phyloP scores from a whole-genome alignment of 257 asterid genomes.

The Jaltomata sinuosa region DNA sequence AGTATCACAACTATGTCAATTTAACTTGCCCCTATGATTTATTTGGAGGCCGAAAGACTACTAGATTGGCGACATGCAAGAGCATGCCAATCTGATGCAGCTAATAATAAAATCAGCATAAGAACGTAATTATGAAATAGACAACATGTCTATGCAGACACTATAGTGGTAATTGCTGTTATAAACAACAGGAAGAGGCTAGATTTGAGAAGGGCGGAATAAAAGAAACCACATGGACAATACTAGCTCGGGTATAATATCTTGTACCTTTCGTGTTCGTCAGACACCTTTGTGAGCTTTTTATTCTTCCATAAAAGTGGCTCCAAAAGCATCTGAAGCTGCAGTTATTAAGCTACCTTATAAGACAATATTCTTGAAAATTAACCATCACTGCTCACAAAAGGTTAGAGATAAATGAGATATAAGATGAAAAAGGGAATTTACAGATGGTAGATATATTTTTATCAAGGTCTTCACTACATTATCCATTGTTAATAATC shows the following conservation, averaged over 20 bases:
- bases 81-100: neutral
- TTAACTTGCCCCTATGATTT: neutral
- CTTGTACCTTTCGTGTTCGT: constrained; percentile 52
- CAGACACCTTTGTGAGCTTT: constrained; percentile 21
- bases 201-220: neutral
- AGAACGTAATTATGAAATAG: neutral
- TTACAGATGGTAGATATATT: neutral
- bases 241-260: neutral
- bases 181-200: neutral
- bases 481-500: neutral
- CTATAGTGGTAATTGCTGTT: neutral
- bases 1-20: neutral
- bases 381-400: neutral
- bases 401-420: neutral
- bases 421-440: neutral
- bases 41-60: neutral
- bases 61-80: neutral
- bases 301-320: constrained; percentile 78
- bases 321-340: constrained; percentile 75
- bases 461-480: neutral
- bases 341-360: constrained; percentile 16
- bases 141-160: neutral
- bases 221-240: neutral
- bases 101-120: neutral
- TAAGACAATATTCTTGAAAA: neutral